These are phyloP conservation scores for Blastobotrys proliferans DNA, from an alignment of 1,139 yeast genomes.

Conservation along the genomic window DNA sequence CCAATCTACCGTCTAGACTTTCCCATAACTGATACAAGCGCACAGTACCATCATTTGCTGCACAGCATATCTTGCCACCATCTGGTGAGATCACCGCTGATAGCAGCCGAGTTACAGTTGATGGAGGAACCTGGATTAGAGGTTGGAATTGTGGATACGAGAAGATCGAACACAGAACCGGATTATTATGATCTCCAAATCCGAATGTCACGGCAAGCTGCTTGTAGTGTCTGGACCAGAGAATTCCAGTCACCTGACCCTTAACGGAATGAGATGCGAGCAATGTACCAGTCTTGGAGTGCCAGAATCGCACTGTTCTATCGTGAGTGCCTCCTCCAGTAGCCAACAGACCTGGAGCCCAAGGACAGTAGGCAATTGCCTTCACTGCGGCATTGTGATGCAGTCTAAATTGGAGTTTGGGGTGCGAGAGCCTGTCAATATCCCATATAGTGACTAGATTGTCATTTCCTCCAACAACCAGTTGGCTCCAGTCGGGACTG, in stretches of 20 bases:
- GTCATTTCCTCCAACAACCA: constrained; percentile 36
- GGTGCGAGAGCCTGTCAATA: constrained; percentile 17
- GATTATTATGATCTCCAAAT: constrained; percentile 52
- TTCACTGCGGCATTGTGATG: constrained; percentile 44
- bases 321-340: constrained; percentile 95
- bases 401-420: constrained; percentile 24
- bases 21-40: constrained; percentile 69
- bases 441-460: constrained; percentile 33
- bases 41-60: constrained; percentile 72
- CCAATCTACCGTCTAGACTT: constrained; percentile 12
- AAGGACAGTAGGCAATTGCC: constrained; percentile 71
- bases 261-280: constrained; percentile 51
- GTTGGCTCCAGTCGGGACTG: constrained; percentile 25
- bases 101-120: constrained; percentile 52
- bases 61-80: constrained; percentile 57
- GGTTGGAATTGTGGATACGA: constrained; percentile 61
- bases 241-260: constrained; percentile 73
- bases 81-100: constrained; percentile 68
- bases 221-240: constrained; percentile 64
- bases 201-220: constrained; percentile 81
- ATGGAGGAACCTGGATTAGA: constrained; percentile 48
- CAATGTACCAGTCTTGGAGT: constrained; percentile 68
- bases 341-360: constrained; percentile 57
- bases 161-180: constrained; percentile 51
- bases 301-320: constrained; percentile 71